Conservation (phyloP, 768 basidiomycete genomes). For the Leucosporidium yakuticum region DNA sequence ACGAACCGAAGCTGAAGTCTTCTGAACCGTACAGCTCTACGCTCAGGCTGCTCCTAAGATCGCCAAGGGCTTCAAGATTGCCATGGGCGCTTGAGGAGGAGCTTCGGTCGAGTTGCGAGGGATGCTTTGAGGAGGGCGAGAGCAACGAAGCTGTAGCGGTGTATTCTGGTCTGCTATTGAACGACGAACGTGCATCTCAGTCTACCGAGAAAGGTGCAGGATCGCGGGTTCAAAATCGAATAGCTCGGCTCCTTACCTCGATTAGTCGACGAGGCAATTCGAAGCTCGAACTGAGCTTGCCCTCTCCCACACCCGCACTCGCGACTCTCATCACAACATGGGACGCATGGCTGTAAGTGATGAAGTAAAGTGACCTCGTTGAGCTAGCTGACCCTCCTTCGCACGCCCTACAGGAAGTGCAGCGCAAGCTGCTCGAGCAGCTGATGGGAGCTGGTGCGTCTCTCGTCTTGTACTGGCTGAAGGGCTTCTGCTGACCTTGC, state of each 20-base stretch:
- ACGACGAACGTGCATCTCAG: too few relatives aligned
- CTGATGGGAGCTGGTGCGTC: conserved; percentile 28
- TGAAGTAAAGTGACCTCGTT: background rate
- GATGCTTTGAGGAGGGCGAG: too few relatives aligned
- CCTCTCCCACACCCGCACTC: background rate
- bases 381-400: background rate
- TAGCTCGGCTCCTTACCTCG: background rate
- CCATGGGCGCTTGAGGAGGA: too few relatives aligned
- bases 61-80: conserved; percentile 7
- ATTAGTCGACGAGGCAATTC: background rate
- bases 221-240: background rate
- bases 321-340: background rate
- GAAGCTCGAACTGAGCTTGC: background rate
- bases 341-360: conserved; percentile 10
- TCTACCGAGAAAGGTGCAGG: too few relatives aligned
- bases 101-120: too few relatives aligned
- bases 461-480: background rate
- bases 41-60: background rate
- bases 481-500: too few relatives aligned
- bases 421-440: conserved; percentile 30
- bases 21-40: background rate
- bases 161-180: too few relatives aligned
- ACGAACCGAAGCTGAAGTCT: too few relatives aligned
- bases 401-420: conserved; percentile 20
- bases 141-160: too few relatives aligned